Conservation (phyloP, 192 early-diverging fungal genomes). For the Podila verticillata region DNA sequence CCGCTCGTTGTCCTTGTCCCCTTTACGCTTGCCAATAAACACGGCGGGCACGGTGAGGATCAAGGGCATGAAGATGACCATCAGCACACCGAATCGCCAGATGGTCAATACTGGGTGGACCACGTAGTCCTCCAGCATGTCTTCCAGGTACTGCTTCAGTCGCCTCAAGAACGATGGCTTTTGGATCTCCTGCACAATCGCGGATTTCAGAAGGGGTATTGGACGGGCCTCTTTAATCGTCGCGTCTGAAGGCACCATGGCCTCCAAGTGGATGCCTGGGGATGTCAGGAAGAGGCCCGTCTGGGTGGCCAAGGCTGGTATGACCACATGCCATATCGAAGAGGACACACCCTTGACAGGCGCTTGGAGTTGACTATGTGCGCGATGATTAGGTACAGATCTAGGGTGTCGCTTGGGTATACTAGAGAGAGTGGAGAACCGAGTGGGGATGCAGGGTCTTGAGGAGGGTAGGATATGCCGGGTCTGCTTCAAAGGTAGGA, state of each 20-base stretch:
- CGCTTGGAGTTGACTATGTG: too few species aligned
- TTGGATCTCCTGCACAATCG: constrained; percentile 16
- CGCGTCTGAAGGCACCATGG: constrained; percentile 1
- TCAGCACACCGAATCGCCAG: constrained; percentile 69
- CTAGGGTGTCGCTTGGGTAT: neutral
- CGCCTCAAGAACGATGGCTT: constrained; percentile 24
- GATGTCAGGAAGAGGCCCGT: constrained; percentile 11
- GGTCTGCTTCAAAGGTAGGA: neutral
- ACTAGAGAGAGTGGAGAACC: neutral
- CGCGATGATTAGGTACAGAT: too few species aligned
- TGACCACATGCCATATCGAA: constrained; percentile 19
- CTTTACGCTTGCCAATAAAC: constrained; percentile 61
- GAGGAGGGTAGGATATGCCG: neutral
- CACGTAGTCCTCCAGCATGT: constrained; percentile 57
- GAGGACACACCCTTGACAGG: neutral
- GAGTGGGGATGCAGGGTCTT: neutral
- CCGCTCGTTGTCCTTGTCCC: constrained; percentile 60
- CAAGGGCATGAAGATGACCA: constrained; percentile 78
- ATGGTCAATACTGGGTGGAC: constrained; percentile 62
- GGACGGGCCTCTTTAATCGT: constrained; percentile 7
- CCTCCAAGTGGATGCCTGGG: constrained; percentile 21
- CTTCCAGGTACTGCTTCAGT: constrained; percentile 30
- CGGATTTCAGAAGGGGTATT: constrained; percentile 30
- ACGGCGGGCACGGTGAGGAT: constrained; percentile 64
- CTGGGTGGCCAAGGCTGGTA: constrained; percentile 36